These are phyloP conservation scores for Rugosomyces carneus DNA, from an alignment of 1,284 basidiomycete genomes.

Conservation along the genomic window DNA sequence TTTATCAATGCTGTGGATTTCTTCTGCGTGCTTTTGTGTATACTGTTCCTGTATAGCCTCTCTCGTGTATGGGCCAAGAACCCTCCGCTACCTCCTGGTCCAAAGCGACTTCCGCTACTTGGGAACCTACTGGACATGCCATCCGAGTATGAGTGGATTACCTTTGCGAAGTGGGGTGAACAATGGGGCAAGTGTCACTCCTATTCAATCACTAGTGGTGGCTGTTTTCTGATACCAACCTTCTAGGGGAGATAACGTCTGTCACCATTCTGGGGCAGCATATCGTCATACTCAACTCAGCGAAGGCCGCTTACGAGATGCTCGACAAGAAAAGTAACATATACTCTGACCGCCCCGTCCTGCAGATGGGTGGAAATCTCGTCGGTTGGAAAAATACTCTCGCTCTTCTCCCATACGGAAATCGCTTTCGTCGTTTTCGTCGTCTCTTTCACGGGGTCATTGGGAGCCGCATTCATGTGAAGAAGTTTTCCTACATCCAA, in stretches of 20 bases:
- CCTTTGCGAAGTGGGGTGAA: conserved; percentile 50
- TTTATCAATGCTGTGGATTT: conserved; percentile 26
- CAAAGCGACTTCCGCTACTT: conserved; percentile 42
- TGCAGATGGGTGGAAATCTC: conserved; percentile 57
- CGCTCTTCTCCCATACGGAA: conserved; percentile 55
- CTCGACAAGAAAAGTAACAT: conserved; percentile 64
- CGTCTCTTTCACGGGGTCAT: conserved; percentile 52
- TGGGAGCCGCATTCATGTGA: conserved; percentile 45
- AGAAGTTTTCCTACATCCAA: conserved; percentile 41
- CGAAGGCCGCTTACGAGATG: conserved; percentile 47
- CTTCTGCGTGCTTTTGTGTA: conserved; percentile 24
- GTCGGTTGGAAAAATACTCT: conserved; percentile 63
- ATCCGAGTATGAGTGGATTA: conserved; percentile 44
- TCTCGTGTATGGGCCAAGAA: conserved; percentile 19
- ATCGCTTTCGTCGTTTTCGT: conserved; percentile 57
- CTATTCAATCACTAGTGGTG: not conserved
- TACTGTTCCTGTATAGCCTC: conserved; percentile 28
- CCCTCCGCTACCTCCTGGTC: conserved; percentile 42
- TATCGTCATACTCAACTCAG: conserved; percentile 54
- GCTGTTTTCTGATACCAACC: not conserved
- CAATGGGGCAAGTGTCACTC: conserved; percentile 32
- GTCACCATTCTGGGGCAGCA: conserved; percentile 55
- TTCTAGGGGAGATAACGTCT: conserved; percentile 53
- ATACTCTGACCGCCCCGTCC: conserved; percentile 62
- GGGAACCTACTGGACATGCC: conserved; percentile 54